Evolutionary conservation across 768 basidiomycete species (phyloP).

Genomic region (Phylloporus scabripes): DNA sequence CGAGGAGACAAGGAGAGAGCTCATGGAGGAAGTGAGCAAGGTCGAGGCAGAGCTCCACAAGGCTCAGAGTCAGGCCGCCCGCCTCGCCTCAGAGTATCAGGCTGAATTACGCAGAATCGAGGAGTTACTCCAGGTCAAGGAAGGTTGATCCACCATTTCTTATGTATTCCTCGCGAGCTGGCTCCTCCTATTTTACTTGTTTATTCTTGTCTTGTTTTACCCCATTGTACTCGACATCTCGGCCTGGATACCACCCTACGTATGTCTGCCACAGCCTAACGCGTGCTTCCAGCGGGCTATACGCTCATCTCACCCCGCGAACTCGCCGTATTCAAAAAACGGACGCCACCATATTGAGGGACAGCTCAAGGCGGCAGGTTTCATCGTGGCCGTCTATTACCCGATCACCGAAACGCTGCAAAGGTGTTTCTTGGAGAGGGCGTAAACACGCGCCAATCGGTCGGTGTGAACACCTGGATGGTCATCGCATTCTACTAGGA

Average conservation of each 20-base stretch:
- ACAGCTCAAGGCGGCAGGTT: constrained; percentile 15
- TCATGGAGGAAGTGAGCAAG: constrained; percentile 36
- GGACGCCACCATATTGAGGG: constrained; percentile 6
- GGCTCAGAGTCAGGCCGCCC: constrained; percentile 27
- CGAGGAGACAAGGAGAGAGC: constrained; percentile 42
- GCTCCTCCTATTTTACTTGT: constrained; percentile 14
- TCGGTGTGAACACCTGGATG: constrained; percentile 14
- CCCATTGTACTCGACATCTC: constrained; percentile 12
- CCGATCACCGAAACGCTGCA: constrained; percentile 25
- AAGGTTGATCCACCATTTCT: constrained; percentile 18
- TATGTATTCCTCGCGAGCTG: constrained; percentile 21
- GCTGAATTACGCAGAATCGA: constrained; percentile 31
- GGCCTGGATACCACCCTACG: constrained; percentile 6
- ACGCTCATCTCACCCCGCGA: not conserved
- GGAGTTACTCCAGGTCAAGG: constrained; percentile 29
- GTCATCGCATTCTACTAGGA: constrained; percentile 5
- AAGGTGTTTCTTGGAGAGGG: constrained; percentile 8
- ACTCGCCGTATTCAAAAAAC: constrained; percentile 15
- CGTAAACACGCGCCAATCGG: constrained; percentile 12
- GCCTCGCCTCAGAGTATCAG: constrained; percentile 32
- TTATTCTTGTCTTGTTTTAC: constrained; percentile 12
- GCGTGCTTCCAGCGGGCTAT: not conserved
- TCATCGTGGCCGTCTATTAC: constrained; percentile 22
- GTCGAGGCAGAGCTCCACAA: constrained; percentile 27
- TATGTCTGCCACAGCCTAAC: constrained; percentile 5